Base-by-base conservation (phyloP, 176 grass and related monocot genomes). In the Oryza coarctata region DNA sequence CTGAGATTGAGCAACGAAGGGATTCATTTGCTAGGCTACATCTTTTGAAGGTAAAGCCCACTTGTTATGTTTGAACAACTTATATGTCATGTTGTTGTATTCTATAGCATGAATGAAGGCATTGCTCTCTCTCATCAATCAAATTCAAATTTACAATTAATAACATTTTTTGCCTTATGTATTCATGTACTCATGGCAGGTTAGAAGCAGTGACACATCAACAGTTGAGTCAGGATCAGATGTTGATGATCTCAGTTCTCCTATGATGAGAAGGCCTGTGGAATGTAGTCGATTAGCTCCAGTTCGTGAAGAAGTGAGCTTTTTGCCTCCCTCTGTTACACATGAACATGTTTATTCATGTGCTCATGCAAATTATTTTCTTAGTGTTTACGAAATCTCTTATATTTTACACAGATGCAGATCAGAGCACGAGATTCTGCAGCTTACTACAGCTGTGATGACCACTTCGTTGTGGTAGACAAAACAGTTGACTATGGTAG, bases 401-500 rank as follows among this genome's bases (percentile, higher is more conserved):
- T 82, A 18, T 79, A n/a, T 63, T 84, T 86, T 80, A 65, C 83
- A 68, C 84, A 79, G 86, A 88, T 90, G 67, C 89, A 98, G 87
- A 85, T 87, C 26, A 94, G 90, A 90, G 88, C 74, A 74, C 90
- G 88, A 87, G 90, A 98, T 75, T 98, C 90, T 61, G 90, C 84
- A 67, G 88, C 92, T 75, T 95, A 98, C 72, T 98, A 95, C 81
- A 95, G 95, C 86, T 98, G 95, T 3, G 95, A 98, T 29, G 95
- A 98, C 66, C 95, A 98, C 77, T 95, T 98, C 82, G 92, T 95
- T 79, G 90, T 98, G 13, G 95, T 98, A 58, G 95, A 98, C 80
- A 98, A 98, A 80, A 82, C 84, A 18, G 82, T 98, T 18, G 95
- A 98, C 78, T 98, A 94, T 63, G 95, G 92, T 78, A 80, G 77